A percentile compares a stretch with the other conserved stretches of the same genome.
Evolutionary conservation across 1,284 basidiomycete genomes (phyloP).

Genomic region (Somion occarium): DNA sequence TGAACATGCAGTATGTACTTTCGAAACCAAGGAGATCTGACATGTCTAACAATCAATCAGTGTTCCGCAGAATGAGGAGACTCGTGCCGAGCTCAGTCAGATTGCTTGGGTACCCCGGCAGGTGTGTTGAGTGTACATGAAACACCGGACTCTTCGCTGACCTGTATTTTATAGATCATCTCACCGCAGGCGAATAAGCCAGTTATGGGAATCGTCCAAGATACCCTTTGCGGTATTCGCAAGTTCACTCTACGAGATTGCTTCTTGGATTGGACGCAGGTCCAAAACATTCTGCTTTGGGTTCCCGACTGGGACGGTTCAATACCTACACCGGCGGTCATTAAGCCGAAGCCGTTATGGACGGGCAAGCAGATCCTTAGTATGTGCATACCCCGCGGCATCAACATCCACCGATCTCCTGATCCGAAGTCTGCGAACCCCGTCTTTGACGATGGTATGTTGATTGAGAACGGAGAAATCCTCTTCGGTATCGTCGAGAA

Average conservation of each 20-base stretch:
- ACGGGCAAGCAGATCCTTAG: slow-evolving; percentile 96
- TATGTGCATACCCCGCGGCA: slow-evolving; percentile 91
- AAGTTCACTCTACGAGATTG: slow-evolving; percentile 96
- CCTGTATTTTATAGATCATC: slow-evolving; percentile 67
- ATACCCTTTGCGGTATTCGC: slow-evolving; percentile 95
- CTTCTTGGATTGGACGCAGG: slow-evolving; percentile 90
- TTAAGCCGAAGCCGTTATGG: slow-evolving; percentile 98
- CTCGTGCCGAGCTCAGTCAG: slow-evolving; percentile 95
- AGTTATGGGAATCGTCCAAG: slow-evolving; percentile 99
- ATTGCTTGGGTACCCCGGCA: slow-evolving; percentile 99
- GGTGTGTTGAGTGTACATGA: slow-evolving; percentile 37
- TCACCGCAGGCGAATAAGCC: slow-evolving; percentile 99
- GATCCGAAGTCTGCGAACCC: slow-evolving; percentile 82
- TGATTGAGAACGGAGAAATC: slow-evolving; percentile 97
- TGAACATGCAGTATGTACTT: slow-evolving; percentile 98
- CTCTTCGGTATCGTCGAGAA: slow-evolving; percentile 96
- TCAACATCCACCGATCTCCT: slow-evolving; percentile 85
- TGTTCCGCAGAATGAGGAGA: slow-evolving; percentile 98
- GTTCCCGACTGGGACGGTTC: slow-evolving; percentile 96
- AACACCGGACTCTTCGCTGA: background rate
- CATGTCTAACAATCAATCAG: slow-evolving; percentile 37
- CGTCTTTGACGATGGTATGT: slow-evolving; percentile 88
- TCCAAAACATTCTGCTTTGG: slow-evolving; percentile 98
- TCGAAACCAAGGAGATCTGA: no score
- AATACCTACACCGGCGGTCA: slow-evolving; percentile 88